Conservation (phyloP, 2,329 filamentous ascomycete species). For the Colletotrichum cuscutae region DNA sequence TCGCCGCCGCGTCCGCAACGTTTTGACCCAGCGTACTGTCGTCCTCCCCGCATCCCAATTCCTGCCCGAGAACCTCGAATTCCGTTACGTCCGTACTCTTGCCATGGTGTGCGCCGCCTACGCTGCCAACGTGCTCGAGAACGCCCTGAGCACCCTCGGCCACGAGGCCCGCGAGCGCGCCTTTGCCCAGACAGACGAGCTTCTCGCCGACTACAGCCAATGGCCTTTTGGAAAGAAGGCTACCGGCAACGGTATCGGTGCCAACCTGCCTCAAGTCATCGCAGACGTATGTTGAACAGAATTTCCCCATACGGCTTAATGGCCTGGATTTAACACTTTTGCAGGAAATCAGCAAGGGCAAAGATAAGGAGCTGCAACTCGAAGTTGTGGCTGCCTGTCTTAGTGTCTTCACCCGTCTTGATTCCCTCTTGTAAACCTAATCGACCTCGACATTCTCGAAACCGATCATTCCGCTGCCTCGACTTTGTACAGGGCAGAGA, state of each 20-base stretch:
- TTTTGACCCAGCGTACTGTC: constrained; percentile 93
- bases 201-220: constrained; percentile 95
- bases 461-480: not conserved
- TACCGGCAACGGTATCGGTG: constrained; percentile 82
- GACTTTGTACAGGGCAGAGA: not conserved
- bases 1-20: constrained; percentile 87
- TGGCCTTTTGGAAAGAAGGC: constrained; percentile 94
- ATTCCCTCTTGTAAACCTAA: constrained; percentile 82
- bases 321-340: constrained; percentile 33
- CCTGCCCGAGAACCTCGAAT: constrained; percentile 93
- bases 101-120: constrained; percentile 98
- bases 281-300: constrained; percentile 67
- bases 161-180: constrained; percentile 95
- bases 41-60: constrained; percentile 89
- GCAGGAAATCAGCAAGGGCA: constrained; percentile 82
- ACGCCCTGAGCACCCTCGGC: constrained; percentile 91
- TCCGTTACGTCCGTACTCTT: constrained; percentile 90
- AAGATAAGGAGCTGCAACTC: constrained; percentile 95
- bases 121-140: constrained; percentile 97
- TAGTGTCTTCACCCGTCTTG: constrained; percentile 96
- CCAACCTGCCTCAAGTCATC: constrained; percentile 90
- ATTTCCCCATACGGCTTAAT: no score
- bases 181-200: constrained; percentile 96
- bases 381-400: constrained; percentile 97
- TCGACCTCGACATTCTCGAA: constrained; percentile 20